These are phyloP conservation scores for Houttuynia cordata DNA, from an alignment of 164 flowering plant genomes.

Conservation along the genomic window DNA sequence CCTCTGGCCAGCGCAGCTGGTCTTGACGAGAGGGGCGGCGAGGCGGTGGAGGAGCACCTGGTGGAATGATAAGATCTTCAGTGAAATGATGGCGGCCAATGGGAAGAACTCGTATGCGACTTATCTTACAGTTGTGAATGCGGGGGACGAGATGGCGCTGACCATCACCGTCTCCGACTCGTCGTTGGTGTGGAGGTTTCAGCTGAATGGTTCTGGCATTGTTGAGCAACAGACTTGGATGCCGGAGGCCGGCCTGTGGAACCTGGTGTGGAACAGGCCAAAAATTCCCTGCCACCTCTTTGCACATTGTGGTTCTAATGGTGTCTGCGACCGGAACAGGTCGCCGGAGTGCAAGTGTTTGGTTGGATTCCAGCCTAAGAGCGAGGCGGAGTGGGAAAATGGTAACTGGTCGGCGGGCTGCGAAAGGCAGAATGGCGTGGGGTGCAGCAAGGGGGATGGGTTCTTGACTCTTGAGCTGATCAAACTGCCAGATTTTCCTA, in stretches of 20 bases:
- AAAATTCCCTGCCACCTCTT: not conserved
- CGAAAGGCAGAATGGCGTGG: not conserved
- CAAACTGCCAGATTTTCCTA: slow-evolving; percentile 24
- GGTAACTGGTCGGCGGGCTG: slow-evolving; percentile 11
- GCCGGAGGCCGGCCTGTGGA: not conserved
- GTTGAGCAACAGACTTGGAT: not conserved
- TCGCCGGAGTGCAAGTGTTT: slow-evolving; percentile 21
- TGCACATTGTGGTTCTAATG: not conserved
- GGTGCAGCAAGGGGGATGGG: slow-evolving; percentile 1
- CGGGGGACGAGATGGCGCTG: not conserved
- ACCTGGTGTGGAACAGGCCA: not conserved
- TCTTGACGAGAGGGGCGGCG: not conserved
- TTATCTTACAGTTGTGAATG: not conserved
- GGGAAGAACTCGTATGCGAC: not conserved
- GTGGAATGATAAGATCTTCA: not conserved
- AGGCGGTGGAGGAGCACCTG: slow-evolving; percentile 1
- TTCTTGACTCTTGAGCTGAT: slow-evolving; percentile 5
- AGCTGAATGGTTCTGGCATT: not conserved
- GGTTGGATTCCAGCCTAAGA: slow-evolving; percentile 24
- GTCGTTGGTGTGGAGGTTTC: not conserved
- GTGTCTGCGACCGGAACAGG: not conserved
- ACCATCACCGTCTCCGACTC: not conserved
- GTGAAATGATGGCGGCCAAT: not conserved
- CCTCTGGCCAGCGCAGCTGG: not conserved
- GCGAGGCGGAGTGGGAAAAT: slow-evolving; percentile 5